A percentile compares a stretch with the other conserved stretches of the same genome.
These are phyloP conservation scores for Aspergillus eucalypticola DNA, from an alignment of 2,329 filamentous ascomycete species.

Conservation along the genomic window DNA sequence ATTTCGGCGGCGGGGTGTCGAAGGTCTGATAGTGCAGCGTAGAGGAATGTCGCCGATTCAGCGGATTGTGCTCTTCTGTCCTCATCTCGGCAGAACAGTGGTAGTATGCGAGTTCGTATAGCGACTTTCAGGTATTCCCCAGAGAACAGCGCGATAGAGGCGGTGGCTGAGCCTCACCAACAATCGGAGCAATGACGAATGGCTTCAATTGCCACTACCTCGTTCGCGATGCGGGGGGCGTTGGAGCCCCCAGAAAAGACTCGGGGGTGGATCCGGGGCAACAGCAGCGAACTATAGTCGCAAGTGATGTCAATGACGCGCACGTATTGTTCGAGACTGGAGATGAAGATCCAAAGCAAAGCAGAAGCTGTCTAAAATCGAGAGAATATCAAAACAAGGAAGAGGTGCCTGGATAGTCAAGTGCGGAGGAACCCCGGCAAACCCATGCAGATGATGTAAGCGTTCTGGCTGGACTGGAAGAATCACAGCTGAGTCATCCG, in stretches of 20 bases:
- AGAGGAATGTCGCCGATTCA: conserved; percentile 44
- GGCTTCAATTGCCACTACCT: conserved; percentile 7
- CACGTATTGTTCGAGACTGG: background rate
- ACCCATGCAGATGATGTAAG: conserved; percentile 9
- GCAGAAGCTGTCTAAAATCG: background rate
- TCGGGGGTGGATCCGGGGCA: background rate
- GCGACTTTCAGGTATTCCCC: background rate
- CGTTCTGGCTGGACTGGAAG: background rate
- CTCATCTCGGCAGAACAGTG: conserved; percentile 24
- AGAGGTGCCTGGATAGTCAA: background rate
- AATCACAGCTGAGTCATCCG: conserved; percentile 4
- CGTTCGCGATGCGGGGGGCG: conserved; percentile 10
- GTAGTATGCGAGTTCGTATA: too few relatives aligned
- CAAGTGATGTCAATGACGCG: background rate
- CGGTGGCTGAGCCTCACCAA: background rate
- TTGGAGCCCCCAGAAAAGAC: conserved; percentile 7
- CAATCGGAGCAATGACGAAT: background rate
- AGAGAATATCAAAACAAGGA: background rate
- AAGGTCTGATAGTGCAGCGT: conserved; percentile 53
- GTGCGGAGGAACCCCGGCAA: conserved; percentile 6
- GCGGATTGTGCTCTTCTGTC: conserved; percentile 29
- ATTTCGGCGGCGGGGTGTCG: conserved; percentile 49
- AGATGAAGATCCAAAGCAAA: background rate
- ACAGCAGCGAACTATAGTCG: background rate
- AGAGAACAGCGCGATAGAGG: background rate